A percentile compares a stretch with the other conserved stretches of the same genome.
Conservation (phyloP, 140 eudicot species). For the Ambrosia hybrid region DNA sequence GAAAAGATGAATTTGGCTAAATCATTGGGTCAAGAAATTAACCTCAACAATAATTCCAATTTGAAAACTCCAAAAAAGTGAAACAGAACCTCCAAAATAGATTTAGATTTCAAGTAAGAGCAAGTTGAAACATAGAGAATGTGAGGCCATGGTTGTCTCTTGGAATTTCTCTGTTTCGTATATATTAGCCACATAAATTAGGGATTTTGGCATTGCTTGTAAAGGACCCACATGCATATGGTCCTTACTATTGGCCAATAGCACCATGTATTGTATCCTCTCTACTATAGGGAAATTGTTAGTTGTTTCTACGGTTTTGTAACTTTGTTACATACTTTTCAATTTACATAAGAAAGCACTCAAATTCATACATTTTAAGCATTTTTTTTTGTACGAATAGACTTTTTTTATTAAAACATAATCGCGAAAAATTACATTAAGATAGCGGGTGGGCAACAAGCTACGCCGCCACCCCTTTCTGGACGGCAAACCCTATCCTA, state of each 20-base stretch:
- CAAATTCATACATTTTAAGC: not conserved
- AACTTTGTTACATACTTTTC: not conserved
- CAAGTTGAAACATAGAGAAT: slow-evolving; percentile 30
- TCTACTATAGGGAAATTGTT: slow-evolving; percentile 21
- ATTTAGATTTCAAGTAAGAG: slow-evolving; percentile 20
- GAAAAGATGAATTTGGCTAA: slow-evolving; percentile 37
- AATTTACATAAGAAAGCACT: not conserved
- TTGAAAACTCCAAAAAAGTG: slow-evolving; percentile 30
- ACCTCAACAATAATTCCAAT: slow-evolving; percentile 24
- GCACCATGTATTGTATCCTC: slow-evolving; percentile 6
- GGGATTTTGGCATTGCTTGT: slow-evolving; percentile 22
- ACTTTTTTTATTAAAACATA: no score
- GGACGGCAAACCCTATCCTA: no score
- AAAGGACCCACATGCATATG: slow-evolving; percentile 28
- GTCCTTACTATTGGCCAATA: slow-evolving; percentile 23
- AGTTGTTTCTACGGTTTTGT: not conserved
- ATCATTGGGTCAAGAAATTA: slow-evolving; percentile 36
- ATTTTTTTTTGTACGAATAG: not conserved
- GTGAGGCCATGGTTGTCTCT: slow-evolving; percentile 31
- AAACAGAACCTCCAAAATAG: slow-evolving; percentile 31
- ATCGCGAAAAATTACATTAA: no score
- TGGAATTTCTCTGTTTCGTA: slow-evolving; percentile 19
- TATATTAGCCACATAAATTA: slow-evolving; percentile 26
- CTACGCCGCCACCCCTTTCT: no score
- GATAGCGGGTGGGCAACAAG: no score